These are phyloP conservation scores for Aspergillus ochraceus DNA, from an alignment of 2,329 filamentous ascomycete species.

Conservation along the genomic window DNA sequence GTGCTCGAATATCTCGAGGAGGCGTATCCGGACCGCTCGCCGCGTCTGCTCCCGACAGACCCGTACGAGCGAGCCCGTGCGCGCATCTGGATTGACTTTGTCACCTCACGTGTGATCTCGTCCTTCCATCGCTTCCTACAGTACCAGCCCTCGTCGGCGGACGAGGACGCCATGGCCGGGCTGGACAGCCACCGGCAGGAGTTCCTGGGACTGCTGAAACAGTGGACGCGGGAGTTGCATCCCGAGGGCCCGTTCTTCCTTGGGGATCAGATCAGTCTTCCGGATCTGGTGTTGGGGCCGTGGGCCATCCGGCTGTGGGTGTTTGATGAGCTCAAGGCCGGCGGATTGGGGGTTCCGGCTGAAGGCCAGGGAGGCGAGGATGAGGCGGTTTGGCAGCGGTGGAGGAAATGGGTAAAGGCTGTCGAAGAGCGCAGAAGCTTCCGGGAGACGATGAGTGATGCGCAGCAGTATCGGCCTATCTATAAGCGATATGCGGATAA, in stretches of 20 bases:
- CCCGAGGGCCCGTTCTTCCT: conserved; percentile 65
- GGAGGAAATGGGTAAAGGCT: conserved; percentile 64
- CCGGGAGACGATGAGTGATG: conserved; percentile 66
- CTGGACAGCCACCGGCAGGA: conserved; percentile 58
- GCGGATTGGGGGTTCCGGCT: conserved; percentile 52
- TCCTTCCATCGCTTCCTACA: conserved; percentile 65
- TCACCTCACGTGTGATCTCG: conserved; percentile 66
- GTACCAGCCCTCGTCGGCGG: conserved; percentile 36
- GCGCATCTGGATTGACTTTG: conserved; percentile 73
- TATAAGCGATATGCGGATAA: conserved; percentile 69
- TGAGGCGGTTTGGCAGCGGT: conserved; percentile 62
- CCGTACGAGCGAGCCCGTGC: conserved; percentile 65
- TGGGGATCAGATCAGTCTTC: conserved; percentile 62
- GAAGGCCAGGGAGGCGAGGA: conserved; percentile 53
- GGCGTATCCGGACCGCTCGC: conserved; percentile 56
- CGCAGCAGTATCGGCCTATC: conserved; percentile 65
- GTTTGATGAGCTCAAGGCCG: conserved; percentile 71
- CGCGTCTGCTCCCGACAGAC: conserved; percentile 58
- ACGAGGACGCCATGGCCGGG: conserved; percentile 31
- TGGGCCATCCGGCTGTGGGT: conserved; percentile 73
- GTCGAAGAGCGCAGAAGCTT: conserved; percentile 63
- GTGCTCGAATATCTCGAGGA: conserved; percentile 77
- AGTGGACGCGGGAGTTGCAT: conserved; percentile 64
- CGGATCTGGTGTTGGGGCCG: conserved; percentile 71
- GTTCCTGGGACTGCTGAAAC: conserved; percentile 59